These are phyloP conservation scores for Aspergillus baeticus DNA, from an alignment of 495 filamentous ascomycete genomes.

Conservation along the genomic window DNA sequence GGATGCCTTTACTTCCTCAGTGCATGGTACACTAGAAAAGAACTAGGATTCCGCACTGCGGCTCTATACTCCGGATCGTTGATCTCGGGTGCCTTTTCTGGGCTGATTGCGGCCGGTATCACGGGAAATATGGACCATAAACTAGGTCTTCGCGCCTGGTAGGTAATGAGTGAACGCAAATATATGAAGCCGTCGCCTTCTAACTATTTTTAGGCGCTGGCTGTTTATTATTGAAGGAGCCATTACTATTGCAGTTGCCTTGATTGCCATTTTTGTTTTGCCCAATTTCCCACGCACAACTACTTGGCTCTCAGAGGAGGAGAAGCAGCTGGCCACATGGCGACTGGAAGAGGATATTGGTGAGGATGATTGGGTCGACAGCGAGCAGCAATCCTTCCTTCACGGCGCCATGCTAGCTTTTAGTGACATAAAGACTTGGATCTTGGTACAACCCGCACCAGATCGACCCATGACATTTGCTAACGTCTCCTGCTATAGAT, in stretches of 20 bases:
- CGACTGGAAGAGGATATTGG: constrained; percentile 77
- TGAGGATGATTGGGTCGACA: constrained; percentile 68
- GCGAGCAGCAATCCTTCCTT: constrained; percentile 62
- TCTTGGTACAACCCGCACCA: constrained; percentile 27
- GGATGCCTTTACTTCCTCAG: constrained; percentile 50
- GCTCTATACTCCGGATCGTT: constrained; percentile 50
- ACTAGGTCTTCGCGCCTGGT: constrained; percentile 43
- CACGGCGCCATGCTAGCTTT: constrained; percentile 71
- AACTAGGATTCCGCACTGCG: constrained; percentile 48
- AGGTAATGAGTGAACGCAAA: neutral
- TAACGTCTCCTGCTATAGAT: constrained; percentile 41
- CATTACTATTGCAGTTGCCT: constrained; percentile 52
- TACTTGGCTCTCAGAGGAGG: constrained; percentile 66
- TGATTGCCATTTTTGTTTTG: constrained; percentile 58
- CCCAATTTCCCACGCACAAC: constrained; percentile 83
- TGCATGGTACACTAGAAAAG: constrained; percentile 52
- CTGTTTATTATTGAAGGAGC: constrained; percentile 69
- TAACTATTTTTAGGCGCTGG: constrained; percentile 28
- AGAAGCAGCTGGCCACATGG: constrained; percentile 66
- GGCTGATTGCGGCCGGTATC: constrained; percentile 55
- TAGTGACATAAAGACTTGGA: constrained; percentile 68
- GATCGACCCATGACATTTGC: neutral
- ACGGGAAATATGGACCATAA: constrained; percentile 38
- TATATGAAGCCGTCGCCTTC: neutral
- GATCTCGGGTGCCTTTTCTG: constrained; percentile 65